phyloP scores from a whole-genome alignment of 2,329 filamentous ascomycete genomes.

The Arthrobotrys iridis region DNA sequence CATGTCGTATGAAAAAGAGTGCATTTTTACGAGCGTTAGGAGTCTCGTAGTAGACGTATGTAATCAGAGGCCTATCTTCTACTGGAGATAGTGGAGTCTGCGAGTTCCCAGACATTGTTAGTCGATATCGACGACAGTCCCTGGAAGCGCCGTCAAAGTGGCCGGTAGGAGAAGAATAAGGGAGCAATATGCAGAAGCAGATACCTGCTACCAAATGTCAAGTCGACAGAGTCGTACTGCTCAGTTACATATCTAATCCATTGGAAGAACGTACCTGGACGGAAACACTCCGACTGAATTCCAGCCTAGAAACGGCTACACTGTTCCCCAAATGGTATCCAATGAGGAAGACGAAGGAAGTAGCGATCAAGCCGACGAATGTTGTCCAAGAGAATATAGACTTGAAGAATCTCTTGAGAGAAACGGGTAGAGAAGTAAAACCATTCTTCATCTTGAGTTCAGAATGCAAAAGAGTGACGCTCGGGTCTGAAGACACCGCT shows the following conservation, averaged over 20 bases:
- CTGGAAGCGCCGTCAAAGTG: background rate
- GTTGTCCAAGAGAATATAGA: background rate
- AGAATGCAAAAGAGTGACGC: background rate
- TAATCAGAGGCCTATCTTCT: constrained; percentile 55
- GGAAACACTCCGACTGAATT: background rate
- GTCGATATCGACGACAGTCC: background rate
- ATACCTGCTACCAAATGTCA: background rate
- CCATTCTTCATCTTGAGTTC: background rate
- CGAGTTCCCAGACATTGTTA: background rate
- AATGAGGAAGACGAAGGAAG: background rate
- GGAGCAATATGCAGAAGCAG: background rate
- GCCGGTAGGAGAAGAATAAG: background rate
- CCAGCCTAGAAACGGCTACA: background rate
- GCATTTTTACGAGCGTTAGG: constrained; percentile 59
- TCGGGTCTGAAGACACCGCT: background rate
- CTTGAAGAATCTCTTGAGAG: background rate
- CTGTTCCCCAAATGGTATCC: constrained; percentile 14
- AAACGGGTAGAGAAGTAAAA: background rate
- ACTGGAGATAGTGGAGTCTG: background rate
- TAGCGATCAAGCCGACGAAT: background rate
- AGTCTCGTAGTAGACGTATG: constrained; percentile 61
- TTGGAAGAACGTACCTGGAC: background rate
- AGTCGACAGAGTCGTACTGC: background rate
- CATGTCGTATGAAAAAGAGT: constrained; percentile 61
- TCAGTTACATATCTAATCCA: background rate